Evolutionary conservation across 23 red algal species (phyloP), one percentile per base, ranked within the genome.

Genomic region (Gracilaria gracilis): DNA sequence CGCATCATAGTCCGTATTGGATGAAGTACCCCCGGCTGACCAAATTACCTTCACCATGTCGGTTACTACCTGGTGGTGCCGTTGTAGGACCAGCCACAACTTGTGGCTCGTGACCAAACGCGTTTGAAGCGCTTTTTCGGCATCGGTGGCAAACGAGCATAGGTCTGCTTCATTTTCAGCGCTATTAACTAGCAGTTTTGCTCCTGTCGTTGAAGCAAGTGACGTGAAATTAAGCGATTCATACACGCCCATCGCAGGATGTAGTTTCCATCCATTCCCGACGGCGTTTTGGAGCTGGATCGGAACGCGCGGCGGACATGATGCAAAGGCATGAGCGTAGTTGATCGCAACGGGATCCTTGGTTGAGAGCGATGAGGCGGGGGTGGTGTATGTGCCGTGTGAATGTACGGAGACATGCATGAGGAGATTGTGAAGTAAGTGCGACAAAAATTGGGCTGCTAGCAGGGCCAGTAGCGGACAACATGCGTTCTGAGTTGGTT

Each of bases 21-120:
- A 31, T 0, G 66, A 49, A 53, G 54, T 80, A 0, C 20, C 59
- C 31, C 79, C 79, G 34, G 40, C 33, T 4, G 81, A 84, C 42
- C 72, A 29, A n/a, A 93, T 77, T 36, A 75, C 46, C 58, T 85
- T 93, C n/a, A 84, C 89, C 89, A 93, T 77, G 67, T 85, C 80
- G 5, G 66, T 53, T 19, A 79, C 89, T 33, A 84, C 16, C 50
- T 93, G 79, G 31, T 83, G 77, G n/a, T 36, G 39, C 54, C n/a
- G n/a, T n/a, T n/a, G 89, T 61, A 49, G 85, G 89, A 62, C 85
- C 89, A 39, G 79, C 89, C 51, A 80, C 70, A 9, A 57, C 25
- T n/a, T n/a, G n/a, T n/a, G n/a, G n/a, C n/a, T n/a, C n/a, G n/a
- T n/a, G n/a, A n/a, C n/a, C n/a, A n/a, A n/a, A n/a, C n/a, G n/a